A percentile compares a stretch with the other conserved stretches of the same genome.
phyloP scores from a whole-genome alignment of 2,329 filamentous ascomycete species.

The Phyllosticta paracitricarpa region DNA sequence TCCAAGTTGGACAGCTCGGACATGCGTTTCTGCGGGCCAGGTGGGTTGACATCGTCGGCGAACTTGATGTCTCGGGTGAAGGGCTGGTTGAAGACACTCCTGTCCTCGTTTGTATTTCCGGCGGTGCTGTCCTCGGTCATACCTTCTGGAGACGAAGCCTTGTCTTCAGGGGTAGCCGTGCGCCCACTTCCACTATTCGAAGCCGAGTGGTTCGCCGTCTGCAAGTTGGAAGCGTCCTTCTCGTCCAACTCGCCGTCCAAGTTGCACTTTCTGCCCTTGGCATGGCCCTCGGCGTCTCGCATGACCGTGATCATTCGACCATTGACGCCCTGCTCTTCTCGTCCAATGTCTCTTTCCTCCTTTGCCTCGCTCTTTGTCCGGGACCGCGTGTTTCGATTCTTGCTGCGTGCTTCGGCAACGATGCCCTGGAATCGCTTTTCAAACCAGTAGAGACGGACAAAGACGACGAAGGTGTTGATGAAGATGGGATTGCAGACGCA shows the following conservation, averaged over 20 bases:
- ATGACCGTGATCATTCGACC: conserved; percentile 58
- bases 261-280: conserved; percentile 45
- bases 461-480: conserved; percentile 62
- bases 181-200: conserved; percentile 42
- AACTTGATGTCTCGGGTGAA: conserved; percentile 52
- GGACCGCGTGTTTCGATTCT: conserved; percentile 52
- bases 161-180: conserved; percentile 23
- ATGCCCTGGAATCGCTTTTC: conserved; percentile 88
- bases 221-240: conserved; percentile 12
- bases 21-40: conserved; percentile 38
- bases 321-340: conserved; percentile 54
- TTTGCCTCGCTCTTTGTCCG: conserved; percentile 39
- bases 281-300: conserved; percentile 42
- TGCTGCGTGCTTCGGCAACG: conserved; percentile 57
- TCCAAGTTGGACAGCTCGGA: conserved; percentile 39
- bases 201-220: conserved; percentile 9
- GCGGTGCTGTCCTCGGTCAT: neutral
- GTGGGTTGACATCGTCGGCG: conserved; percentile 54
- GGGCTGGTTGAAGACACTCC: conserved; percentile 11
- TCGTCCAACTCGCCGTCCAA: conserved; percentile 42
- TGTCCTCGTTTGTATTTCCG: neutral
- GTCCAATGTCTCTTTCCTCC: conserved; percentile 33
- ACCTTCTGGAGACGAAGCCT: neutral
- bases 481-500: conserved; percentile 32
- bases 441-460: conserved; percentile 93